These are phyloP conservation scores for Candida sanyaensis DNA, from an alignment of 1,139 yeast species.

Conservation along the genomic window DNA sequence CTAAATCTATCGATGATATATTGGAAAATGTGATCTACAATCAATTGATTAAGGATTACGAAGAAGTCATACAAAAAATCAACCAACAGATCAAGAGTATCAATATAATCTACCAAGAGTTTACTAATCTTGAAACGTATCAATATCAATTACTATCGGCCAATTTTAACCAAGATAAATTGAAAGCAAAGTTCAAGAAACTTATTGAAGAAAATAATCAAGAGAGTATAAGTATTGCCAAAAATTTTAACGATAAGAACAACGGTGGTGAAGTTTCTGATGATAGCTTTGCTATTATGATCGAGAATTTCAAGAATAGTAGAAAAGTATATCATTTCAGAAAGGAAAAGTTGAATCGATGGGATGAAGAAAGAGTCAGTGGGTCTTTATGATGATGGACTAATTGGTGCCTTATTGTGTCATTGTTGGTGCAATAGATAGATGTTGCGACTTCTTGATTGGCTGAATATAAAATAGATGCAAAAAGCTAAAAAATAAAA, in stretches of 20 bases:
- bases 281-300: constrained; percentile 30
- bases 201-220: constrained; percentile 26
- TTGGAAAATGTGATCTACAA: constrained; percentile 13
- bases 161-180: constrained; percentile 35
- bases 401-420: not conserved
- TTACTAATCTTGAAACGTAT: constrained; percentile 35
- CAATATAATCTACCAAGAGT: constrained; percentile 32
- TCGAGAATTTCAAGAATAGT: constrained; percentile 44
- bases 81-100: constrained; percentile 26
- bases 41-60: constrained; percentile 30
- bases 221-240: constrained; percentile 23
- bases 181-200: constrained; percentile 29
- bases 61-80: constrained; percentile 24
- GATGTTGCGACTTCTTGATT: too few species aligned
- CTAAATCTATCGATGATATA: constrained; percentile 26
- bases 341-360: constrained; percentile 58
- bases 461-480: too few species aligned
- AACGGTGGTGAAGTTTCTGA: constrained; percentile 11
- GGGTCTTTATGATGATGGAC: constrained; percentile 33
- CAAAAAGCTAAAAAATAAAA: too few species aligned
- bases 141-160: constrained; percentile 44
- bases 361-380: constrained; percentile 68
- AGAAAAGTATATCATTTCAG: constrained; percentile 56
- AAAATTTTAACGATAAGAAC: constrained; percentile 3
- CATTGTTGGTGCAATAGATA: too few species aligned